Evolutionary conservation across 1,284 basidiomycete genomes (phyloP), one percentile per base, ranked within the genome.

Genomic region (Xerocomus tenax): DNA sequence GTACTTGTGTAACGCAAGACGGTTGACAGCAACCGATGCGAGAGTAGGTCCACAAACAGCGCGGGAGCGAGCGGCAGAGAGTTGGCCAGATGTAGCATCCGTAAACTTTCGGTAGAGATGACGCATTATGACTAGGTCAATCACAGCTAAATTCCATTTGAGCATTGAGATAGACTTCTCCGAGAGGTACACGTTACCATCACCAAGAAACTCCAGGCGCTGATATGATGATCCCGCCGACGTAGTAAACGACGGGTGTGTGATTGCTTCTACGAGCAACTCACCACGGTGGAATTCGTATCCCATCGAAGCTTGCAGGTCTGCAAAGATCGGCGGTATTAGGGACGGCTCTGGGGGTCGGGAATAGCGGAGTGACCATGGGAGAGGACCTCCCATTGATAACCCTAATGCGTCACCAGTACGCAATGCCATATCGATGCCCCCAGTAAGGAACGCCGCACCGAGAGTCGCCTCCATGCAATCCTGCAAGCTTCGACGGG

Each of bases 401-500:
- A 92, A 63, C 0, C 81, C 81, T 18, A 92, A 68, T 4, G 74
- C 71, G 1, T 73, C 74, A 8, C 87, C 88, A 6, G 79, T 68
- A n/a, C 68, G 72, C 45, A 92, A 67, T 1, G 84, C 79, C 71
- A 80, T 76, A 15, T 74, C 63, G 29, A 91, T 77, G 0, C 87
- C 87, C 9, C 85, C 87, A 7, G 77, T 73, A 8, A 81, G 56
- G 59, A 82, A 90, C 30, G 78, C 76, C 1, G 86, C 88, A 9
- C 87, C 90, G 1, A 92, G 69, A 3, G 79, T 74, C 1, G 90
- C 84, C 63, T 93, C 90, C 78, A 90, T 85, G 57, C 84, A 87
- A 61, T 92, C 90, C 59, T 89, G 87, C 53, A 91, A 67, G 60
- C 84, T 83, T 52, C 87, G 69, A 32, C 85, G 74, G 3, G 83